phyloP scores from a whole-genome alignment of 2,329 filamentous ascomycete species.

The Botrytis byssoidea region DNA sequence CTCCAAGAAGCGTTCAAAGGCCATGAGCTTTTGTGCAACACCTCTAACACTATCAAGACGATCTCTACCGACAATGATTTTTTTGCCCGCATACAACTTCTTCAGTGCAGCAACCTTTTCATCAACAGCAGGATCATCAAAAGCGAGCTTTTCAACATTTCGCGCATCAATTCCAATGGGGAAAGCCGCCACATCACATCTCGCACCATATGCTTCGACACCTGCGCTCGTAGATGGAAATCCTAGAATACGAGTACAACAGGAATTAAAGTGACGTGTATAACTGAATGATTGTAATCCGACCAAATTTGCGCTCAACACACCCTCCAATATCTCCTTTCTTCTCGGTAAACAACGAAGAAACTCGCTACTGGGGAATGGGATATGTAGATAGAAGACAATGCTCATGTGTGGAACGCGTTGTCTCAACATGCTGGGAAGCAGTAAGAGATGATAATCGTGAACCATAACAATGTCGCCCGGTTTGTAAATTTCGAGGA shows the following conservation, averaged over 20 bases:
- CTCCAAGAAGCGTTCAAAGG: conserved; percentile 89
- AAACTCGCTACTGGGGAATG: conserved; percentile 95
- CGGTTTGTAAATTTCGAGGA: conserved; percentile 84
- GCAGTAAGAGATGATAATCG: conserved; percentile 88
- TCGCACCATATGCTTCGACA: conserved; percentile 83
- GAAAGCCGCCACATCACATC: conserved; percentile 89
- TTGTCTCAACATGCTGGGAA: conserved; percentile 86
- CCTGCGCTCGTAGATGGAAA: conserved; percentile 83
- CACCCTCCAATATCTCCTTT: conserved; percentile 86
- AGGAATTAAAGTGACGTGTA: conserved; percentile 90
- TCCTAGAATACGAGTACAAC: conserved; percentile 86
- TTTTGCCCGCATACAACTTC: conserved; percentile 80
- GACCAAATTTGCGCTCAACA: conserved; percentile 87
- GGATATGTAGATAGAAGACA: conserved; percentile 89
- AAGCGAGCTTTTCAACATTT: conserved; percentile 73
- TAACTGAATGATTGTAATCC: conserved; percentile 97
- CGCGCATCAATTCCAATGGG: conserved; percentile 92
- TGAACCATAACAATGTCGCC: conserved; percentile 92
- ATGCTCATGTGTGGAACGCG: conserved; percentile 87
- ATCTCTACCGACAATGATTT: conserved; percentile 92
- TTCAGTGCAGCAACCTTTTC: conserved; percentile 71
- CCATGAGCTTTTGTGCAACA: conserved; percentile 93
- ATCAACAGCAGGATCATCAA: conserved; percentile 65
- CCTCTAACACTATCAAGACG: conserved; percentile 90
- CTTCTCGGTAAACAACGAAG: conserved; percentile 82